Evolutionary conservation across 1,284 basidiomycete species (phyloP).

Genomic region (Xerocomus minutiporus): DNA sequence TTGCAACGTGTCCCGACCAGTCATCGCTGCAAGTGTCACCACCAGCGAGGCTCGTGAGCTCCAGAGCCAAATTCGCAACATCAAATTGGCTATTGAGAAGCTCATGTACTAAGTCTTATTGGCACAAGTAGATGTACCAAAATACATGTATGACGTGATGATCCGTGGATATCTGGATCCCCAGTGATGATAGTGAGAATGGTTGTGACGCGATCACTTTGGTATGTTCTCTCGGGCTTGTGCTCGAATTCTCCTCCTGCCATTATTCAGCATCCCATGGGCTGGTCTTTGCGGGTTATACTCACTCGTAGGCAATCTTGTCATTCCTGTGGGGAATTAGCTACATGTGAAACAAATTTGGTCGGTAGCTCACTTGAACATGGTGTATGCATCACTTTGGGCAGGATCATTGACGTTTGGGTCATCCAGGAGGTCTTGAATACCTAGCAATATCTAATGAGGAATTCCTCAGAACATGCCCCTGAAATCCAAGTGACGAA

Average conservation of each 20-base stretch:
- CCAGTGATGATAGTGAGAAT: not conserved
- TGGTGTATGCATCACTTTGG: slow-evolving; percentile 94
- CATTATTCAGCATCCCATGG: slow-evolving; percentile 7
- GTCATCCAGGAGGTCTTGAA: slow-evolving; percentile 91
- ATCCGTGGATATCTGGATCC: not conserved
- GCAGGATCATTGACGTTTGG: slow-evolving; percentile 95
- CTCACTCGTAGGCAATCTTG: slow-evolving; percentile 83
- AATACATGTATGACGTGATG: slow-evolving; percentile 15
- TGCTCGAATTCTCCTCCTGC: slow-evolving; percentile 67
- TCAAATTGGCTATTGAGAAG: slow-evolving; percentile 89
- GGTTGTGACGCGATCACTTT: slow-evolving; percentile 46
- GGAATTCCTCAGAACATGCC: not conserved
- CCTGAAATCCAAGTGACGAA: not conserved
- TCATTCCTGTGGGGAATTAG: slow-evolving; percentile 64
- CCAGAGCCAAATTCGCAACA: slow-evolving; percentile 82
- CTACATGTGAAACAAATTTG: not conserved
- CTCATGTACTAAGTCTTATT: slow-evolving; percentile 29
- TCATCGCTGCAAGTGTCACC: slow-evolving; percentile 93
- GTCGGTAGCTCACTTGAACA: slow-evolving; percentile 79
- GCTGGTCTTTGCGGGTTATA: slow-evolving; percentile 14
- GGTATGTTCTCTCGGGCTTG: slow-evolving; percentile 85
- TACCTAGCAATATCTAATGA: slow-evolving; percentile 84
- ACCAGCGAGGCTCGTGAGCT: slow-evolving; percentile 95
- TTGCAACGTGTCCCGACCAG: slow-evolving; percentile 93
- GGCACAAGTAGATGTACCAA: slow-evolving; percentile 8